Evolutionary conservation across 306 rosid species (phyloP).

Genomic region (Sesbania bispinosa): DNA sequence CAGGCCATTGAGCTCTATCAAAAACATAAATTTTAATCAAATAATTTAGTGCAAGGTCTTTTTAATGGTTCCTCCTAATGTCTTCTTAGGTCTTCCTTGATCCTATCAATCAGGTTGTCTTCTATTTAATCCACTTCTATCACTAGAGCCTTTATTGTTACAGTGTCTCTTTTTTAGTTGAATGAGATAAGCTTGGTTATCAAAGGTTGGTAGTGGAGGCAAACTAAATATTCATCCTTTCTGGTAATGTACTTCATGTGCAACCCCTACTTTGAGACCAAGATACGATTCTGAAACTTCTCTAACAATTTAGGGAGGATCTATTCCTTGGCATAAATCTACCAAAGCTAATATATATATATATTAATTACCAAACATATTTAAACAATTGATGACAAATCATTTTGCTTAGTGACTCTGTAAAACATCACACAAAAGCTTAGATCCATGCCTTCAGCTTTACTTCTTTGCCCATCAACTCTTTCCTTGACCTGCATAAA

Average conservation of each 20-base stretch:
- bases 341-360: neutral
- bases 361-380: neutral
- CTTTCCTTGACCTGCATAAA: slow-evolving; percentile 50
- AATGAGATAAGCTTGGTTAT: neutral
- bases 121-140: neutral
- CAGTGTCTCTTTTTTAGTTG: neutral
- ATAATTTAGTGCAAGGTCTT: neutral
- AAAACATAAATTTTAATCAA: neutral
- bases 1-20: neutral
- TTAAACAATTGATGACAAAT: neutral
- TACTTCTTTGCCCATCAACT: slow-evolving; percentile 28
- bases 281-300: neutral
- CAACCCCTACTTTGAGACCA: neutral
- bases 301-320: neutral
- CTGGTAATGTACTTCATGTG: neutral
- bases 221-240: slow-evolving; percentile 1
- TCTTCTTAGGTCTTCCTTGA: neutral
- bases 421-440: neutral
- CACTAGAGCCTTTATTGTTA: slow-evolving; percentile 12
- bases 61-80: neutral
- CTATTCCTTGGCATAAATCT: neutral
- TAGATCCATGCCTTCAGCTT: slow-evolving; percentile 40
- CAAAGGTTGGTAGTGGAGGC: neutral
- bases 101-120: neutral
- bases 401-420: neutral